Percentiles rank a stretch among this genome's conserved stretches.
These are phyloP conservation scores for Colletotrichum eleusines DNA, from an alignment of 2,329 filamentous ascomycete genomes.

Conservation along the genomic window DNA sequence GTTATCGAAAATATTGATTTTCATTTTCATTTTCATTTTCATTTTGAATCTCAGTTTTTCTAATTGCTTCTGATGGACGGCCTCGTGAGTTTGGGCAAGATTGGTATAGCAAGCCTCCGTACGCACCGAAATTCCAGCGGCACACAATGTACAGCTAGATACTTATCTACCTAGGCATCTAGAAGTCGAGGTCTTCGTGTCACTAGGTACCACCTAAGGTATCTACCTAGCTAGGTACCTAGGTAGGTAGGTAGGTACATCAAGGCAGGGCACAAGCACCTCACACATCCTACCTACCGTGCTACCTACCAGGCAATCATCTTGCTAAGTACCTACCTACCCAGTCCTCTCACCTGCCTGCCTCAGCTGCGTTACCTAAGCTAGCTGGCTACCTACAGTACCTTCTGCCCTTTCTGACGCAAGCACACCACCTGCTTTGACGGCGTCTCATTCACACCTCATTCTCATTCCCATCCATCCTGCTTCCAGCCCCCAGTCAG, in stretches of 20 bases:
- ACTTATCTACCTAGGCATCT: too few relatives aligned
- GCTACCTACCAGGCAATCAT: too few relatives aligned
- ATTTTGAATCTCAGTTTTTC: too few relatives aligned
- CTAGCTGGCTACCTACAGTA: not conserved
- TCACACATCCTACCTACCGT: too few relatives aligned
- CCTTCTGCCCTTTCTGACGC: not conserved
- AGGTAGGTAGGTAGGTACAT: too few relatives aligned
- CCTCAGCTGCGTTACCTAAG: not conserved
- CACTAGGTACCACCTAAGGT: too few relatives aligned
- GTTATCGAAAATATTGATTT: not conserved
- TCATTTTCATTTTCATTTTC: not conserved
- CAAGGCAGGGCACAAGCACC: not conserved
- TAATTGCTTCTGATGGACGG: not conserved
- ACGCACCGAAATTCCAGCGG: not conserved
- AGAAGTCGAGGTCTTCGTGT: not conserved
- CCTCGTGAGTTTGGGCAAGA: not conserved
- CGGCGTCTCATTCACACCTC: not conserved
- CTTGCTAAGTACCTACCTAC: too few relatives aligned
- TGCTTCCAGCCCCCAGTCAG: not conserved
- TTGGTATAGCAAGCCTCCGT: not conserved
- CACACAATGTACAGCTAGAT: not conserved
- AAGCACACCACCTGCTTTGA: conserved; percentile 3
- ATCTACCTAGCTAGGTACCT: not conserved
- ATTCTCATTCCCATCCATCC: conserved; percentile 3
- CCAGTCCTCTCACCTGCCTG: not conserved